Conservation (phyloP, 1,139 yeast species). For the Magnusiomyces fungicola region DNA sequence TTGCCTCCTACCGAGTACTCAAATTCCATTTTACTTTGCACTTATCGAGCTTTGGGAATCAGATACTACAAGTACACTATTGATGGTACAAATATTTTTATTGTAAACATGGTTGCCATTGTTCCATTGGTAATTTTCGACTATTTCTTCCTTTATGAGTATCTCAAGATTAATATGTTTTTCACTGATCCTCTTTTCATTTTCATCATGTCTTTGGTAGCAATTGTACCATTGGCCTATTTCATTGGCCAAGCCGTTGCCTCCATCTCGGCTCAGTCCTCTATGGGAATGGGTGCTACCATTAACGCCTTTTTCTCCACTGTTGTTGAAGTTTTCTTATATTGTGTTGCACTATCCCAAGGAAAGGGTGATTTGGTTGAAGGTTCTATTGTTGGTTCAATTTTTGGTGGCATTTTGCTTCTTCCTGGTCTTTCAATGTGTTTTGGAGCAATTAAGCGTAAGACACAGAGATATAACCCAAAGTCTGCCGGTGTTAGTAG, state of each 20-base stretch:
- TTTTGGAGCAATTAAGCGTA: conserved; percentile 85
- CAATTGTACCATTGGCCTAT: conserved; percentile 90
- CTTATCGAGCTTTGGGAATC: conserved; percentile 85
- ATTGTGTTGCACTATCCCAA: conserved; percentile 84
- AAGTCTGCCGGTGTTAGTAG: conserved; percentile 96
- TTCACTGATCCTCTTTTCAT: conserved; percentile 54
- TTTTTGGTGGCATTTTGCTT: conserved; percentile 82
- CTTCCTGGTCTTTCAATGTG: conserved; percentile 96
- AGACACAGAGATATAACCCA: conserved; percentile 93
- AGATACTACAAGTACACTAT: conserved; percentile 94
- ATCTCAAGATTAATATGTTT: conserved; percentile 41
- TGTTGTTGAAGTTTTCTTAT: conserved; percentile 83
- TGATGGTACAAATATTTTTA: conserved; percentile 91
- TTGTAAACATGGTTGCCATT: conserved; percentile 71
- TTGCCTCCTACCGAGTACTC: conserved; percentile 17
- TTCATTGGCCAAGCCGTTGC: conserved; percentile 99
- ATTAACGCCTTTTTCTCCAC: conserved; percentile 97
- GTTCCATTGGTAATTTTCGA: conserved; percentile 81
- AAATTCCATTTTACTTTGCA: conserved; percentile 55
- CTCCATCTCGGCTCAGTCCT: conserved; percentile 94
- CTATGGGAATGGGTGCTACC: conserved; percentile 99
- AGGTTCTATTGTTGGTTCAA: conserved; percentile 95
- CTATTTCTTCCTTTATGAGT: conserved; percentile 55
- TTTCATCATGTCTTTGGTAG: conserved; percentile 68
- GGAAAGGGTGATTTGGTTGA: conserved; percentile 86